Base-by-base conservation (phyloP, 441 rosid species). In the Mallotus repandus region DNA sequence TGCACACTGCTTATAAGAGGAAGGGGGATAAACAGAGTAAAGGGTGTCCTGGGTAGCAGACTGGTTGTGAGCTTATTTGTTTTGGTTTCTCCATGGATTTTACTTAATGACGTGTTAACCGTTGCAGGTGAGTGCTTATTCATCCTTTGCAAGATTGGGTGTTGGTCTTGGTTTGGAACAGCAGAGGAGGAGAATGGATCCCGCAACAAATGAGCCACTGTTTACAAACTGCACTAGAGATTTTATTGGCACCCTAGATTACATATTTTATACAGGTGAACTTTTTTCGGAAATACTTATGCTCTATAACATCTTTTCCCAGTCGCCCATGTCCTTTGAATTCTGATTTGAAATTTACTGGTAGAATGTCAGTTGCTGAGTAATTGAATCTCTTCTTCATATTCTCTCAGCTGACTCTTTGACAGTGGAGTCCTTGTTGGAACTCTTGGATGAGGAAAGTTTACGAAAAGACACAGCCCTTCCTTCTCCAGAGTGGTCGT, bases 401-500 rank as follows among this genome's bases (percentile, higher is more conserved):
- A 29, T 29, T 29, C 13, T 79, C 82, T 76, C 89, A 96, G 99
- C 98, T 78, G 99, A 96, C 88, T 88, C 98, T 2, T 78, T 96
- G 74, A 85, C 82, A n/a, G 98, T 96, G 72, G 99, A 96, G 77
- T 90, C 97, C 7, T 83, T 96, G 77, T 76, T 96, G 88, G 99
- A 96, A 82, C 91, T 96, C 66, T 77, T 94, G 88, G 98, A 94
- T 78, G 99, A 96, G 84, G 99, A 94, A 70, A 89, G 96, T 88
- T 86, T 96, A 86, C 91, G 99, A 79, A 96, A 96, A 80, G 98
- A 96, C 76, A 96, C 98, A 58, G 99, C 96, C 48, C 98, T 96
- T 84, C 98, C 99, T 76, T 96, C 99, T 58, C 98, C 99, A 9
- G 99, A 94, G 81, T 94, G 99, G 99, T 96, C 99, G 60, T 96